These are phyloP conservation scores for Kodamaea kakaduensis DNA, from an alignment of 805 yeast genomes.

Conservation along the genomic window DNA sequence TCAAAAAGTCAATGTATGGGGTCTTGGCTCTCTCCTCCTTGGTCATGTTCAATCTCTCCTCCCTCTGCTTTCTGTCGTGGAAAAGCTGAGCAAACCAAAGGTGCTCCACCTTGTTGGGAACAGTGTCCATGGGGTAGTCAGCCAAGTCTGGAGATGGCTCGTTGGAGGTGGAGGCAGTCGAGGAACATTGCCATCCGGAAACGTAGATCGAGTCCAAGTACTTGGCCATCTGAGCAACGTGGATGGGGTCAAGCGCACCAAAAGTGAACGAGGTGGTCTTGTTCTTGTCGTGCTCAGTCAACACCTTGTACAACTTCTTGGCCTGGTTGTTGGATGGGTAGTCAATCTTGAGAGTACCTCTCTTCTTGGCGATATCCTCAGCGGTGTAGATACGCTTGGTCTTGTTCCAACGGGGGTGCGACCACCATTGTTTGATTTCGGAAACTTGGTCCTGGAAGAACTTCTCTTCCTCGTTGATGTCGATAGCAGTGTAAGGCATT, in stretches of 20 bases:
- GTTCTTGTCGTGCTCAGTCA: slow-evolving; percentile 66
- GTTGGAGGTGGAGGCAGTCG: slow-evolving; percentile 94
- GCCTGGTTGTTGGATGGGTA: slow-evolving; percentile 81
- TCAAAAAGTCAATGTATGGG: slow-evolving; percentile 77
- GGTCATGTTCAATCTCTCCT: slow-evolving; percentile 65
- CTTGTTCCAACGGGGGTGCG: slow-evolving; percentile 84
- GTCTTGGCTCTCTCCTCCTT: slow-evolving; percentile 64
- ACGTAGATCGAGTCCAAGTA: slow-evolving; percentile 90
- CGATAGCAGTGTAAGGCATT: slow-evolving; percentile 55
- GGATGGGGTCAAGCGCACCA: slow-evolving; percentile 95
- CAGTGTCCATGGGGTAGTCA: slow-evolving; percentile 98
- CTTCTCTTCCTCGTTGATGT: slow-evolving; percentile 58
- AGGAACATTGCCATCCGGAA: slow-evolving; percentile 98
- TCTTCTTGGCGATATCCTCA: slow-evolving; percentile 83
- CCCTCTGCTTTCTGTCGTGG: slow-evolving; percentile 96
- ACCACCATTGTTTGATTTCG: slow-evolving; percentile 86
- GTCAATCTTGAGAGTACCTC: slow-evolving; percentile 70
- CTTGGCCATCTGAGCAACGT: slow-evolving; percentile 94
- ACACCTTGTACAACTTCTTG: slow-evolving; percentile 68
- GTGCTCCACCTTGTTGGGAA: slow-evolving; percentile 97
- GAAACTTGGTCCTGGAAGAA: slow-evolving; percentile 64
- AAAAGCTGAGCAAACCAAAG: slow-evolving; percentile 93
- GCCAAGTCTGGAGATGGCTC: slow-evolving; percentile 99
- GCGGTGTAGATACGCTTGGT: slow-evolving; percentile 87
- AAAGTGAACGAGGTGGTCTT: slow-evolving; percentile 83